A percentile compares a stretch with the other conserved stretches of the same genome.
phyloP scores from a whole-genome alignment of 2,329 filamentous ascomycete species.

The Botrytis medusae region DNA sequence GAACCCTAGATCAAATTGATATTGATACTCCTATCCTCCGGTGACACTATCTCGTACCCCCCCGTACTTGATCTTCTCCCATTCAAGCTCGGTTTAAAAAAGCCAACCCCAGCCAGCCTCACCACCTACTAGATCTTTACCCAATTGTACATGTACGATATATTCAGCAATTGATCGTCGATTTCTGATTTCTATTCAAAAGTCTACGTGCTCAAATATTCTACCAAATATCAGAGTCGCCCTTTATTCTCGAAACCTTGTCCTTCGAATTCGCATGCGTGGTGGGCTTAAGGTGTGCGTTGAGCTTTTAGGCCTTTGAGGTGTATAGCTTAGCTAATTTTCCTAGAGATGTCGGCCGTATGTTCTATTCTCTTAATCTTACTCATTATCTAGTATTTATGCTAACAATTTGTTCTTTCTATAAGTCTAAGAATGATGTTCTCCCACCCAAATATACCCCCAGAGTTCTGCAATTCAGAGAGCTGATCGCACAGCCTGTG shows the following conservation, averaged over 20 bases:
- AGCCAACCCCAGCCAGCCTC: conserved; percentile 11
- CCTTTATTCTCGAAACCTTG: background rate
- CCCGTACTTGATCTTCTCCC: background rate
- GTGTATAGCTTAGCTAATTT: conserved; percentile 24
- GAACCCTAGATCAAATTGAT: background rate
- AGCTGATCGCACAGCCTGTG: conserved; percentile 74
- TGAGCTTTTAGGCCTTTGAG: conserved; percentile 28
- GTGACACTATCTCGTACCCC: background rate
- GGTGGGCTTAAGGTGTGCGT: conserved; percentile 15
- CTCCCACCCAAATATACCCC: conserved; percentile 39
- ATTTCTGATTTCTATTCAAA: background rate
- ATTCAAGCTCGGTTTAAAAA: conserved; percentile 10
- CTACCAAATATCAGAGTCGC: background rate
- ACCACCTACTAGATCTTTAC: background rate
- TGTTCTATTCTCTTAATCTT: conserved; percentile 23
- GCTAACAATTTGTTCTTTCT: background rate
- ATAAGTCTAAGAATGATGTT: conserved; percentile 32
- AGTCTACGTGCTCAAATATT: background rate
- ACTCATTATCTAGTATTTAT: background rate
- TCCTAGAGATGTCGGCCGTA: conserved; percentile 38
- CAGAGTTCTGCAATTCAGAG: conserved; percentile 40
- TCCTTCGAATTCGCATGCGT: conserved; percentile 16
- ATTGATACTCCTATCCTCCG: conserved; percentile 12
- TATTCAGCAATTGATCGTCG: conserved; percentile 11
- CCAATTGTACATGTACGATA: conserved; percentile 5